A percentile compares a stretch with the other conserved stretches of the same genome.
Evolutionary conservation across 768 basidiomycete genomes (phyloP).

Genomic region (Phlegmacium glaucopus): DNA sequence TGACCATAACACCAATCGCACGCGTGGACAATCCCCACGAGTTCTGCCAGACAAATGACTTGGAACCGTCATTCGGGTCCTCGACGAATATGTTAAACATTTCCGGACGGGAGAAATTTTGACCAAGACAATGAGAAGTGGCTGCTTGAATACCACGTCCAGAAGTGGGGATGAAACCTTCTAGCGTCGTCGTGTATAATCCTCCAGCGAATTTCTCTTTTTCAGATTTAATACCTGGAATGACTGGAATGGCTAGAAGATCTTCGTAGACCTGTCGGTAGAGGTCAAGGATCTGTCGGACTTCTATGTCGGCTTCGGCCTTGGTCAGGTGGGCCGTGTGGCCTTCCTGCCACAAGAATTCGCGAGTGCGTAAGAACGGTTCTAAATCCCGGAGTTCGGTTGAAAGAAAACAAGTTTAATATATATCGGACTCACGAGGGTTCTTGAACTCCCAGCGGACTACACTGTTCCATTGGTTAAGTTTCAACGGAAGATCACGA

Average conservation of each 20-base stretch:
- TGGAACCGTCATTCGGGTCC: conserved; percentile 72
- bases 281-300: conserved; percentile 90
- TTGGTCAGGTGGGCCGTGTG: conserved; percentile 94
- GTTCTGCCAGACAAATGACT: conserved; percentile 94
- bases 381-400: conserved; percentile 39
- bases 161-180: conserved; percentile 96
- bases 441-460: conserved; percentile 99
- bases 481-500: conserved; percentile 93
- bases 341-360: conserved; percentile 99
- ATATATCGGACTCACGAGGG: conserved; percentile 58
- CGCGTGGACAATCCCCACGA: conserved; percentile 98
- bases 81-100: conserved; percentile 99
- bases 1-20: conserved; percentile 97
- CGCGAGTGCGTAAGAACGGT: conserved; percentile 98
- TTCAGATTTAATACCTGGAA: conserved; percentile 95
- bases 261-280: conserved; percentile 97
- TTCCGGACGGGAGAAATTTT: conserved; percentile 93
- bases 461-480: conserved; percentile 99
- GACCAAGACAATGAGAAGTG: conserved; percentile 97
- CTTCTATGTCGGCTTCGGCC: conserved; percentile 87
- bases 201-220: conserved; percentile 99
- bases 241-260: conserved; percentile 94
- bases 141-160: conserved; percentile 97
- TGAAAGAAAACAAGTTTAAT: neutral
- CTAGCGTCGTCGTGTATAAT: conserved; percentile 95